Evolutionary conservation across 495 filamentous ascomycete genomes (phyloP).

Genomic region (Neurospora terricola): DNA sequence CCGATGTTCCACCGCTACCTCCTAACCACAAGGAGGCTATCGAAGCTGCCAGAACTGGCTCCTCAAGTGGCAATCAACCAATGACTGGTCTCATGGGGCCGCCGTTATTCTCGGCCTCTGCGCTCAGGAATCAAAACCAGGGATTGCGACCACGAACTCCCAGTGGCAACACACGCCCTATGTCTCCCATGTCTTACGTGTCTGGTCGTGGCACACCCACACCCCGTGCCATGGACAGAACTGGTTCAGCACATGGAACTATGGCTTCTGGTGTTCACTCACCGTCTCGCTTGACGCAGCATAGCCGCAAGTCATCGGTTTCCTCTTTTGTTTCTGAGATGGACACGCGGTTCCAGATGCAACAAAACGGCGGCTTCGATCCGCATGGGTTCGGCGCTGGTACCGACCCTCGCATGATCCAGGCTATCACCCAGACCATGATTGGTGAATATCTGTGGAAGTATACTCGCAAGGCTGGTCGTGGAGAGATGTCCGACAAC

Average conservation of each 20-base stretch:
- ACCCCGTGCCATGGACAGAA: constrained; percentile 21
- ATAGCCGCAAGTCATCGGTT: constrained; percentile 66
- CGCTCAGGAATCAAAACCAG: constrained; percentile 40
- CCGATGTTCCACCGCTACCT: constrained; percentile 60
- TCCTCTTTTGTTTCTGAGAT: constrained; percentile 94
- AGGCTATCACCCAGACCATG: constrained; percentile 99
- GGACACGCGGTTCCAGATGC: constrained; percentile 78
- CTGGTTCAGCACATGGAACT: constrained; percentile 24
- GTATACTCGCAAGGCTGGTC: constrained; percentile 86
- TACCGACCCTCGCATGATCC: constrained; percentile 96
- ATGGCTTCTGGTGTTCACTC: constrained; percentile 28
- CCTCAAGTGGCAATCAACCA: constrained; percentile 34
- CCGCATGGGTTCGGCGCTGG: constrained; percentile 49
- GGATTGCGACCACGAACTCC: constrained; percentile 64
- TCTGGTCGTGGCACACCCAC: constrained; percentile 30
- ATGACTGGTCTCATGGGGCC: constrained; percentile 66
- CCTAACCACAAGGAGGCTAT: constrained; percentile 75
- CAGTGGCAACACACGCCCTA: constrained; percentile 24
- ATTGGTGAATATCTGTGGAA: constrained; percentile 99
- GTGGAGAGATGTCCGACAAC: constrained; percentile 75
- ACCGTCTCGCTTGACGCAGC: constrained; percentile 24
- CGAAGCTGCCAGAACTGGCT: constrained; percentile 56
- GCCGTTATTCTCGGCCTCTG: constrained; percentile 72
- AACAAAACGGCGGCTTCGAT: constrained; percentile 45
- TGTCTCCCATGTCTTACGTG: constrained; percentile 25